Base-by-base conservation (phyloP, 495 filamentous ascomycete species). In the Letharia lupina region DNA sequence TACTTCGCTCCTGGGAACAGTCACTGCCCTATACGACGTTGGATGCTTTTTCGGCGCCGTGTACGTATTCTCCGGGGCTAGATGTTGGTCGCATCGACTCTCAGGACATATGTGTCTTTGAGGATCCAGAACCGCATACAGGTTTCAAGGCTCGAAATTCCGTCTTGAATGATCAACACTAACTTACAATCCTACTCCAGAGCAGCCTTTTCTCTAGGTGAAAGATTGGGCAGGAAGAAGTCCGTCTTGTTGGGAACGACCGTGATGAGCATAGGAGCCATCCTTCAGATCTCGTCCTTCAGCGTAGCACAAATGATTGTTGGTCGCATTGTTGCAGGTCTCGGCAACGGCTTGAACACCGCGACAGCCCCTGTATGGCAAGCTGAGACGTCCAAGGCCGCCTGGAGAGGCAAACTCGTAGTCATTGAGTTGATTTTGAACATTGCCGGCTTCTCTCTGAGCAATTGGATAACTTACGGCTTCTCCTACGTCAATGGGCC, bases 301-400 rank as follows among this genome's bases (percentile, higher is more conserved):
- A 76, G 79, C n/a, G 73, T 86, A 18, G 73, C 83, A 9, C 86
- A 88, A 68, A 84, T 90, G 72, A 82, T 90, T 61, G 76, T 89
- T 39, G 86, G 84, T 20, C 81, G 86, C 70, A 77, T 87, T 42
- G 77, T 88, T 12, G 81, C 78, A 67, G 70, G 82, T 9, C 80
- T 89, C 45, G 87, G 86, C 9, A 89, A 88, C 66, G 87, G 86
- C 18, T 79, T 87, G 65, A 88, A 89, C 64, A 86, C 83, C 0
- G 78, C 85, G 3, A 85, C 83, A 15, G 85, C 83, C 3, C 85
- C 87, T 15, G 79, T 87, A 10, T 89, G 84, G 85, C 84, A 88
- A 69, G 81, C 80, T 3, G 85, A 89, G 69, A 86, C 84, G 1
- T 81, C 83, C 0, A 81, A 84, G 65, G 77, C 79, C 0, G 77